These are phyloP conservation scores for Leucosporidium yakuticum DNA, from an alignment of 768 basidiomycete genomes.

Conservation along the genomic window DNA sequence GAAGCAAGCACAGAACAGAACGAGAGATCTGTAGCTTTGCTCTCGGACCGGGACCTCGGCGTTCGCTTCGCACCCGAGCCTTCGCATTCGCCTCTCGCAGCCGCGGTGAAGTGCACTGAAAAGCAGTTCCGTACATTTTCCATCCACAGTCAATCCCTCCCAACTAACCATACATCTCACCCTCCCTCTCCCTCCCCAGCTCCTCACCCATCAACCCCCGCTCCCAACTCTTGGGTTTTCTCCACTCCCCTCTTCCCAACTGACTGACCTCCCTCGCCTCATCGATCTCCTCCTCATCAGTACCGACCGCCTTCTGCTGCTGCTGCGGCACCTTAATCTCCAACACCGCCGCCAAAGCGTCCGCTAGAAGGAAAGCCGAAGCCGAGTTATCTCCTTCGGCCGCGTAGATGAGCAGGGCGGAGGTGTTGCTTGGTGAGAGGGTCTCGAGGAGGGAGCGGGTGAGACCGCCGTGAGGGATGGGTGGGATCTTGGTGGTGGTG, in stretches of 20 bases:
- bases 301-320: no score
- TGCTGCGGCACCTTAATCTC: background rate
- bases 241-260: slow-evolving; percentile 11
- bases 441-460: slow-evolving; percentile 22
- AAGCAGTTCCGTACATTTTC: no score
- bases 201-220: slow-evolving; percentile 23
- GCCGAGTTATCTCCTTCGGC: slow-evolving; percentile 15
- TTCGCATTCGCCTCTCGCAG: no score
- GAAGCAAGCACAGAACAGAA: no score
- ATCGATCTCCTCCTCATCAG: background rate
- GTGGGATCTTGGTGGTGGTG: slow-evolving; percentile 9
- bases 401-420: slow-evolving; percentile 27
- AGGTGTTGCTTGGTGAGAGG: slow-evolving; percentile 3
- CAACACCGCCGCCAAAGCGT: slow-evolving; percentile 9
- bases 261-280: background rate
- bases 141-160: no score
- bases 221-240: slow-evolving; percentile 31
- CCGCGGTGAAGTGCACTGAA: no score
- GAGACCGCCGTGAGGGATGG: slow-evolving; percentile 27
- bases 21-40: no score
- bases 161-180: slow-evolving; percentile 22
- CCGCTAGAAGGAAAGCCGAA: slow-evolving; percentile 13
- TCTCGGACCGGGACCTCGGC: no score
- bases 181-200: slow-evolving; percentile 4
- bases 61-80: no score